Evolutionary conservation across 192 early-diverging fungal genomes (phyloP).

Genomic region (Mortierella claussenii): DNA sequence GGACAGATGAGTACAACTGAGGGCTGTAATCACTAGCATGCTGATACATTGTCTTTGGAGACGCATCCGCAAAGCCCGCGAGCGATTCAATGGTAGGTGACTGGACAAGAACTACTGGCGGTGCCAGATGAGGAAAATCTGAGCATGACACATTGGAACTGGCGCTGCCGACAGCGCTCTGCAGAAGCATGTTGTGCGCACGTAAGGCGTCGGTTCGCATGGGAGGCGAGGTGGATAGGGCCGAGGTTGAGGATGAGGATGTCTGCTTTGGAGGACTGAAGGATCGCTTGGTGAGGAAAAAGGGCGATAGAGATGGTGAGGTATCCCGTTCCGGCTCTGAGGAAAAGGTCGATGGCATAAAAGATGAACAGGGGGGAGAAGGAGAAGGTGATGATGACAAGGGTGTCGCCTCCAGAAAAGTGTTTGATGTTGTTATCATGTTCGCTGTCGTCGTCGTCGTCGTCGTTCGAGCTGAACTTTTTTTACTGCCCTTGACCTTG

Average conservation of each 20-base stretch:
- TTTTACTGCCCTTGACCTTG: constrained; percentile 29
- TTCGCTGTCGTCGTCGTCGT: constrained; percentile 4
- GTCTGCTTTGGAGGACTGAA: constrained; percentile 30
- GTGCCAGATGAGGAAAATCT: constrained; percentile 38
- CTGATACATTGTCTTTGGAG: not conserved
- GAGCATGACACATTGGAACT: not conserved
- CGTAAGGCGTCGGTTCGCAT: constrained; percentile 16
- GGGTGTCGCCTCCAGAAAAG: constrained; percentile 14
- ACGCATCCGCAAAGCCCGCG: not conserved
- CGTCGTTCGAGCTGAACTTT: constrained; percentile 7
- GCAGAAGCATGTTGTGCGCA: constrained; percentile 17
- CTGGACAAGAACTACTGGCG: constrained; percentile 41
- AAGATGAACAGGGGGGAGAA: constrained; percentile 20
- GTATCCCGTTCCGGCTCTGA: constrained; percentile 29
- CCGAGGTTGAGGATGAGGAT: constrained; percentile 1
- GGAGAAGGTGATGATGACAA: constrained; percentile 21
- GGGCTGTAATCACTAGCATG: constrained; percentile 11
- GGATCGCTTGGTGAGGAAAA: constrained; percentile 31
- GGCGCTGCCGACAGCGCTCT: not conserved
- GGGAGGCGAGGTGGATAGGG: constrained; percentile 24
- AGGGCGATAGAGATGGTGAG: constrained; percentile 38
- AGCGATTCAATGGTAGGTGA: constrained; percentile 38
- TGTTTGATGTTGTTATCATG: constrained; percentile 6
- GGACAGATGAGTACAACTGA: constrained; percentile 29
- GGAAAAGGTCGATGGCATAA: not conserved